Base-by-base conservation (phyloP, 2,329 filamentous ascomycete species). In the Penicillium sp. region DNA sequence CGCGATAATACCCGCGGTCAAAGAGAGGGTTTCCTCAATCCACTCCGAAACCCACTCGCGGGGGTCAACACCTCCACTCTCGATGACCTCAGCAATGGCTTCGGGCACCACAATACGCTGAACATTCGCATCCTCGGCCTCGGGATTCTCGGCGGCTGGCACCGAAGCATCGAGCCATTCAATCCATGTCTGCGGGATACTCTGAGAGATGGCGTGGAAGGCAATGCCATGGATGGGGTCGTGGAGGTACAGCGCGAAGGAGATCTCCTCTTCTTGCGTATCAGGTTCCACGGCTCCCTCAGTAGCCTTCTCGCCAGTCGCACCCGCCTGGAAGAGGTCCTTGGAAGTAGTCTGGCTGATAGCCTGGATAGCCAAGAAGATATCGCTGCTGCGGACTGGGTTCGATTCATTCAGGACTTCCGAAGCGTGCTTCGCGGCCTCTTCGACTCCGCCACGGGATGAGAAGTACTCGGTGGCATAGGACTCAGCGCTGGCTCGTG, bases 1-100 rank as follows among this genome's bases (percentile, higher is more conserved):
- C 2, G 94, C 94, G 4, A 97, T 88, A 8, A 96, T 81, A 19
- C 94, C 93, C 0, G 95, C 85, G 4, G 87, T 85, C 49, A 97
- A 79, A 41, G 82, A 86, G 33, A 99, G 81, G 0, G 87, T 80
- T 78, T 97, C 93, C 78, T 97, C 93, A 47, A 99, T 84, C 94
- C 94, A 99, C 75, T 97, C 94, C 3, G 93, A 89, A 38, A 96
- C 90, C 94, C 94, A 99, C 75, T 99, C 94, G 57, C 94, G 84
- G 0, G 94, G 94, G 71, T 99, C 94, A 2, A 97, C 91, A 10
- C 86, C 86, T 17, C 86, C 86, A 51, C 77, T 80, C 56, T 84
- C 79, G 50, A 99, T 86, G 62, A 97, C 96, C 64, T 93, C 90
- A 23, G 85, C 83, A 67, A 99, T 97, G 70, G 93, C 91, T 29